Evolutionary conservation across 2,329 filamentous ascomycete species (phyloP).

Genomic region (Aspergillus luchuensis): DNA sequence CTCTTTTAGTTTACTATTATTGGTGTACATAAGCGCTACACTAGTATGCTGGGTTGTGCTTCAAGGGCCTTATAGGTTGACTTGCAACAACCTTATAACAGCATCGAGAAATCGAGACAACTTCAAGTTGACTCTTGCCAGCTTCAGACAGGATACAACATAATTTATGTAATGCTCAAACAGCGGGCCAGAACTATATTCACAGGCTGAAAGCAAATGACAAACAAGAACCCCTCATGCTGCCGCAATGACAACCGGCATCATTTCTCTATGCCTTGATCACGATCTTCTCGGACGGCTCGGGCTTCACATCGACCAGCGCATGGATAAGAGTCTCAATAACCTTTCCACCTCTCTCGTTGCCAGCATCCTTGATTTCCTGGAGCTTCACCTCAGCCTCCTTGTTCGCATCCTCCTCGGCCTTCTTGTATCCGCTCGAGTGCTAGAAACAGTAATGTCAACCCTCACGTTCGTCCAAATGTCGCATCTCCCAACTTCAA

Average conservation of each 20-base stretch:
- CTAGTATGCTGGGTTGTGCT: not conserved
- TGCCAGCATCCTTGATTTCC: constrained; percentile 77
- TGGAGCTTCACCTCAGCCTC: constrained; percentile 79
- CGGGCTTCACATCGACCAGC: constrained; percentile 81
- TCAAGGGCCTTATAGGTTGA: not conserved
- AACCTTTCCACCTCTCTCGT: constrained; percentile 77
- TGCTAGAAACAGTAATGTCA: constrained; percentile 56
- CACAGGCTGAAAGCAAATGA: constrained; percentile 18
- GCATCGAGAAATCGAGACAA: not conserved
- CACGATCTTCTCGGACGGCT: constrained; percentile 57
- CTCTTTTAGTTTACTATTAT: no score
- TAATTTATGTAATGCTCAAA: constrained; percentile 13
- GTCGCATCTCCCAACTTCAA: not conserved
- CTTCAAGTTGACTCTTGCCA: not conserved
- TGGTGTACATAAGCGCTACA: no score
- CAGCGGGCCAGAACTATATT: constrained; percentile 16
- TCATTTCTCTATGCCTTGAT: constrained; percentile 33
- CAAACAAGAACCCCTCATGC: constrained; percentile 15
- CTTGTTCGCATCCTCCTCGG: constrained; percentile 75
- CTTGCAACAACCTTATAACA: not conserved
- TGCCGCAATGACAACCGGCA: constrained; percentile 11
- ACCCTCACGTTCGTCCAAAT: not conserved
- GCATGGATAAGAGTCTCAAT: constrained; percentile 79
- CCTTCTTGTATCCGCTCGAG: constrained; percentile 83
- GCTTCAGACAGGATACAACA: not conserved